Percentiles rank a stretch among this genome's conserved stretches.
These are phyloP conservation scores for Claviceps sp. DNA, from an alignment of 2,329 filamentous ascomycete species.

Conservation along the genomic window DNA sequence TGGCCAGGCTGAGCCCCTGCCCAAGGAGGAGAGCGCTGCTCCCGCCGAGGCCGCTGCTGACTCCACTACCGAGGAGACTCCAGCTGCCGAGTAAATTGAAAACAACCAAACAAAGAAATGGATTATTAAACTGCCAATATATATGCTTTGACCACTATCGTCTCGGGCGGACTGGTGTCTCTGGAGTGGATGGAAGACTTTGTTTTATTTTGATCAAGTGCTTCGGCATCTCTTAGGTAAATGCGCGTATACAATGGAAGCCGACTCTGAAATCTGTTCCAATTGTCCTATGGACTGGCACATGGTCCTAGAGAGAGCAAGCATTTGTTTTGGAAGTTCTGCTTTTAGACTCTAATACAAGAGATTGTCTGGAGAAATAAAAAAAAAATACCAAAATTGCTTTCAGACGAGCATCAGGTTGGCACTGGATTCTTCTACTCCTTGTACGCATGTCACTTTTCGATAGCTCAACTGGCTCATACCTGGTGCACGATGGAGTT, in stretches of 20 bases:
- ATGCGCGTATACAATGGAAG: slow-evolving; percentile 25
- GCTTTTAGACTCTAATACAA: slow-evolving; percentile 42
- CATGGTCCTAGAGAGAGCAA: slow-evolving; percentile 26
- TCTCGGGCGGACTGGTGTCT: slow-evolving; percentile 46
- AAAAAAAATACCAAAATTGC: slow-evolving; percentile 39
- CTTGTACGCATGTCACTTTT: not conserved
- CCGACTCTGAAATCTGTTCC: slow-evolving; percentile 21
- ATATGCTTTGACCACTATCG: slow-evolving; percentile 18
- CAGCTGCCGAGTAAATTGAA: slow-evolving; percentile 46
- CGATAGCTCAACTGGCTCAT: not conserved
- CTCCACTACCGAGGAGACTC: slow-evolving; percentile 49
- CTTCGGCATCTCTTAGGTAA: slow-evolving; percentile 36
- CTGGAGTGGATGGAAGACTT: slow-evolving; percentile 49
- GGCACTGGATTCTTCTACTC: not conserved
- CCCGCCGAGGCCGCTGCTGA: slow-evolving; percentile 45
- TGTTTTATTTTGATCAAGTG: slow-evolving; percentile 39
- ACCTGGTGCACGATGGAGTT: not conserved
- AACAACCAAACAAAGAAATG: slow-evolving; percentile 1
- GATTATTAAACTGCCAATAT: slow-evolving; percentile 15
- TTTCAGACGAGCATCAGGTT: slow-evolving; percentile 16
- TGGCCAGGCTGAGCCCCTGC: slow-evolving; percentile 34
- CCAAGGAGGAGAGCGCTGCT: slow-evolving; percentile 33
- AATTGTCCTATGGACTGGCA: slow-evolving; percentile 25
- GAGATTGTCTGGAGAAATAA: slow-evolving; percentile 41
- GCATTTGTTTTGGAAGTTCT: slow-evolving; percentile 33